A percentile compares a stretch with the other conserved stretches of the same genome.
Conservation (phyloP, 208 protist species). For the Crithidia fasciculata region DNA sequence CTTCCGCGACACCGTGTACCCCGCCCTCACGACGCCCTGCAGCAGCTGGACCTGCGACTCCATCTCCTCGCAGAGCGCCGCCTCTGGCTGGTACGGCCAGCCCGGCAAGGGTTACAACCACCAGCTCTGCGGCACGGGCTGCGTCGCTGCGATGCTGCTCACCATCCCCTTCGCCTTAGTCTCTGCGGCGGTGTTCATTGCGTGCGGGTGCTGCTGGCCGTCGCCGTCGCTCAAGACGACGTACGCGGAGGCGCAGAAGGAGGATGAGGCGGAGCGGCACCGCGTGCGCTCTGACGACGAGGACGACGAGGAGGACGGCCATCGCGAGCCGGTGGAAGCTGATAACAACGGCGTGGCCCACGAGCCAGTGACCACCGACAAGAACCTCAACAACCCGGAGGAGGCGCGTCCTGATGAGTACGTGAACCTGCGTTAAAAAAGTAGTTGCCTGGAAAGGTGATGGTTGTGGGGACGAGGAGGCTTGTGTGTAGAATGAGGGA, state of each 20-base stretch:
- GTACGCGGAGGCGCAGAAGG: slow-evolving; percentile 16
- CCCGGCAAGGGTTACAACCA: slow-evolving; percentile 53
- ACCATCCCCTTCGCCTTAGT: slow-evolving; percentile 40
- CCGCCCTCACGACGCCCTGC: slow-evolving; percentile 9
- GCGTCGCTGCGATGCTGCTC: slow-evolving; percentile 51
- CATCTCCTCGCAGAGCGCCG: slow-evolving; percentile 34
- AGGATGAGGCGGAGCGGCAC: slow-evolving; percentile 23
- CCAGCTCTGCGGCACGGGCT: slow-evolving; percentile 54
- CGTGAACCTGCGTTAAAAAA: slow-evolving; percentile 24
- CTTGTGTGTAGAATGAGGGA: not conserved
- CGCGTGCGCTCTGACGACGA: slow-evolving; percentile 13
- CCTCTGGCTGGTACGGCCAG: slow-evolving; percentile 16
- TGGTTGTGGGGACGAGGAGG: too few relatives aligned
- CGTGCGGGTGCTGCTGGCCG: slow-evolving; percentile 54
- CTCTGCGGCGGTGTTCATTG: slow-evolving; percentile 36
- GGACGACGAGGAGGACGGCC: slow-evolving; percentile 9
- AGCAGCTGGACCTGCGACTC: slow-evolving; percentile 33
- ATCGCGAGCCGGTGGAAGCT: not conserved
- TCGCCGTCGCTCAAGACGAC: slow-evolving; percentile 59
- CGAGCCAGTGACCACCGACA: slow-evolving; percentile 14
- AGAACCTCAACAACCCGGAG: slow-evolving; percentile 15
- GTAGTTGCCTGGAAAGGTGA: not conserved
- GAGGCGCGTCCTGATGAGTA: slow-evolving; percentile 15
- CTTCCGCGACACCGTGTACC: slow-evolving; percentile 30
- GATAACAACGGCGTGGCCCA: slow-evolving; percentile 3